Evolutionary conservation across 2,329 filamentous ascomycete species (phyloP).

Genomic region (Drechslerella stenobrocha): DNA sequence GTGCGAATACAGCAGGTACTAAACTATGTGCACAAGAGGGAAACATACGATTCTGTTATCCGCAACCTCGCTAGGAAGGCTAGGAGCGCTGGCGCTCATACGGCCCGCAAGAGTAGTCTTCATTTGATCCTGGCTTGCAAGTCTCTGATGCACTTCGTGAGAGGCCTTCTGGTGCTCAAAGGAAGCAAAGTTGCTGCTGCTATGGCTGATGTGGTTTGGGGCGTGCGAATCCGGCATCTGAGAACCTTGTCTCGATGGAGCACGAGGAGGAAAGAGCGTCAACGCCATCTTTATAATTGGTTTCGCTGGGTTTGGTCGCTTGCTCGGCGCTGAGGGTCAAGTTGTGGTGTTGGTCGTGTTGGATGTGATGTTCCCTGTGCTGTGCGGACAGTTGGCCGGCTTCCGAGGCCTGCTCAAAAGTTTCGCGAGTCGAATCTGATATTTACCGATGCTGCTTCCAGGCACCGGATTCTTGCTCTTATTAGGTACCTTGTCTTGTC

Average conservation of each 20-base stretch:
- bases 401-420: conserved; percentile 26
- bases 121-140: not conserved
- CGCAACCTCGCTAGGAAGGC: conserved; percentile 3
- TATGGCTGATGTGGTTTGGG: conserved; percentile 17
- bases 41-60: conserved; percentile 45
- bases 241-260: conserved; percentile 43
- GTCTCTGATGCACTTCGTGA: not conserved
- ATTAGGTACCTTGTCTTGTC: not conserved
- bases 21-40: not conserved
- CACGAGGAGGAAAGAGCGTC: conserved; percentile 45
- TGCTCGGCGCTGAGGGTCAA: conserved; percentile 16
- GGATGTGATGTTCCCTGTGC: conserved; percentile 27
- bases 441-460: conserved; percentile 22
- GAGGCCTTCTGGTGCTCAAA: conserved; percentile 9
- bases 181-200: conserved; percentile 6
- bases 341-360: conserved; percentile 17
- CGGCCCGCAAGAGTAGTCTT: conserved; percentile 16
- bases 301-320: not conserved
- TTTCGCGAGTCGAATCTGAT: conserved; percentile 23
- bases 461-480: conserved; percentile 12
- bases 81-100: conserved; percentile 15
- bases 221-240: conserved; percentile 30
- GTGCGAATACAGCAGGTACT: not conserved
- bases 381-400: not conserved
- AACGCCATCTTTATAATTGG: conserved; percentile 40